Base-by-base conservation (phyloP, 371 early-diverging fungal genomes). In the Apophysomyces sp. region DNA sequence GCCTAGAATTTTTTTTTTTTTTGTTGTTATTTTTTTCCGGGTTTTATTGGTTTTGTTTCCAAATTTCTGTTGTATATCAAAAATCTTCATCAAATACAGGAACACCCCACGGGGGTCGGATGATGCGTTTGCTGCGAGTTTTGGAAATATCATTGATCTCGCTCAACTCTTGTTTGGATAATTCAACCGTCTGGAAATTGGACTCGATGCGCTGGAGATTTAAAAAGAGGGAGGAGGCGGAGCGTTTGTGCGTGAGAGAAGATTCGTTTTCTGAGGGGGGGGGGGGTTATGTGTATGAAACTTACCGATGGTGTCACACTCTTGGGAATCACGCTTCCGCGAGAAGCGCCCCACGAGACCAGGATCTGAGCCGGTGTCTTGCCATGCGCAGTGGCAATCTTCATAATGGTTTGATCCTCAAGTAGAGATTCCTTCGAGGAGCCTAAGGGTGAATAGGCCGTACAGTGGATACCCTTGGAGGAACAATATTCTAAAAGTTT, bases 361-460 rank as follows among this genome's bases (percentile, higher is more conserved):
- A 89, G 69, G 37, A 92, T 84, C 68, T 94, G 93, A 7, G 94
- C 89, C 1, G 89, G 78, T 0, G 91, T 78, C 56, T 81, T 86
- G 13, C 71, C 62, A 62, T 87, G 81, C 16, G 76, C 76, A 51
- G 81, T 65, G n/a, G 93, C 92, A 59, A 93, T 81, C 41, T 77
- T 72, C 51, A 55, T 63, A 56, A 93, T 67, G 55, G 64, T 70
- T n/a, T 75, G 68, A 39, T 74, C 76, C 57, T 78, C 67, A 66
- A 80, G 65, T 44, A 84, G 58, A 21, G 72, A 65, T 5, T 79
- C 73, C 36, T 81, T 69, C 36, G 71, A 61, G n/a, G 74, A 72
- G 2, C 91, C 92, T 24, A 93, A 81, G 34, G 93, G 90, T 27
- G 87, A 84, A 69, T 92, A 93, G 27, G 89, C 90, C 41, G 85